phyloP scores from a whole-genome alignment of 192 early-diverging fungal species.

The Piromyces finnis region DNA sequence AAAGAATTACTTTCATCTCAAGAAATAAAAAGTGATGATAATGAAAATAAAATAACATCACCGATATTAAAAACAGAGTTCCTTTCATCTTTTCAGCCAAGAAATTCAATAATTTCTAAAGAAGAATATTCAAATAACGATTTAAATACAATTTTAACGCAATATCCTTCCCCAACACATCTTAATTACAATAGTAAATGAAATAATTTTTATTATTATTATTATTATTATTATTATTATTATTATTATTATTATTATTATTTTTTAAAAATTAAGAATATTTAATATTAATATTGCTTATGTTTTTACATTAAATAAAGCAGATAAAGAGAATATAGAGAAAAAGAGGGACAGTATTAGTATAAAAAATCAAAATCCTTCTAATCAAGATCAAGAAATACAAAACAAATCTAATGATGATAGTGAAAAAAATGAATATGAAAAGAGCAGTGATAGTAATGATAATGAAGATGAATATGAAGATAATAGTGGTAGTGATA shows the following conservation, averaged over 20 bases:
- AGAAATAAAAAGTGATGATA: neutral
- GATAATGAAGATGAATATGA: neutral
- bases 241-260: too few species aligned
- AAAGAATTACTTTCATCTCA: neutral
- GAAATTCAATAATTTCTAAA: neutral
- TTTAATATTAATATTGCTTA: too few species aligned
- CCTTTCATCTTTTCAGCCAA: neutral
- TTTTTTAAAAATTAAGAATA: too few species aligned
- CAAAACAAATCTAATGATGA: neutral
- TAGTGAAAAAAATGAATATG: neutral
- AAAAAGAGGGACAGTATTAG: too few species aligned
- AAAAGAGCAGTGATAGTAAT: neutral
- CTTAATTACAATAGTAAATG: neutral
- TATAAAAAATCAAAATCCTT: too few species aligned
- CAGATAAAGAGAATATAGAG: neutral
- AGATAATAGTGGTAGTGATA: neutral
- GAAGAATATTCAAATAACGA: too few species aligned
- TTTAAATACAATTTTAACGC: too few species aligned
- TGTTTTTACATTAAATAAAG: too few species aligned
- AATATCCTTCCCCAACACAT: too few species aligned
- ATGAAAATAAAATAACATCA: neutral
- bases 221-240: too few species aligned
- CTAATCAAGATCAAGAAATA: neutral
- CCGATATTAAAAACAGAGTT: neutral
- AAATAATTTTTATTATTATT: too few species aligned